These are phyloP conservation scores for Trichoderma semiorbis DNA, from an alignment of 2,329 filamentous ascomycete genomes.

Conservation along the genomic window DNA sequence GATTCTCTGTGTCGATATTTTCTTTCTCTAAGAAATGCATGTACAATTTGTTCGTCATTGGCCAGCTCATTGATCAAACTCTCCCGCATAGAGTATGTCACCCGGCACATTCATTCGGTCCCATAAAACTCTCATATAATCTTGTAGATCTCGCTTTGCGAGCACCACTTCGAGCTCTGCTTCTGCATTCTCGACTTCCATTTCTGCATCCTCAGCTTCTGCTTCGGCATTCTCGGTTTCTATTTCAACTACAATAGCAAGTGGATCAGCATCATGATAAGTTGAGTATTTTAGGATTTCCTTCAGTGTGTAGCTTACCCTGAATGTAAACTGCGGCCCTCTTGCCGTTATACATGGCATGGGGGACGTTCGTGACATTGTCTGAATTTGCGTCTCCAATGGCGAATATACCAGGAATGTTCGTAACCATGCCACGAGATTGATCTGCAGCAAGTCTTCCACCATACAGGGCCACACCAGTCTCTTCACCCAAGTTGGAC, in stretches of 20 bases:
- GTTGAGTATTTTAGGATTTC: not conserved
- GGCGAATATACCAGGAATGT: slow-evolving; percentile 52
- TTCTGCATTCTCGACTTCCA: slow-evolving; percentile 40
- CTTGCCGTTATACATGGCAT: slow-evolving; percentile 59
- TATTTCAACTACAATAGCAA: slow-evolving; percentile 35
- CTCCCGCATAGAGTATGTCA: slow-evolving; percentile 46
- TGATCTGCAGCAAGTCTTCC: slow-evolving; percentile 43
- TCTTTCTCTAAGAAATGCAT: not conserved
- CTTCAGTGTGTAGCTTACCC: slow-evolving; percentile 38
- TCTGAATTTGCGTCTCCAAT: slow-evolving; percentile 60
- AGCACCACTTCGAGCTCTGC: slow-evolving; percentile 31
- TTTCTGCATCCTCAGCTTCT: slow-evolving; percentile 29
- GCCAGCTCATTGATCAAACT: slow-evolving; percentile 32
- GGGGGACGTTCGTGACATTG: slow-evolving; percentile 57
- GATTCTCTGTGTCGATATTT: not conserved
- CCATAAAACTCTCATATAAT: slow-evolving; percentile 43
- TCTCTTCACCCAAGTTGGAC: slow-evolving; percentile 43
- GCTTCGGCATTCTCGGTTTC: slow-evolving; percentile 36
- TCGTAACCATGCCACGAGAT: slow-evolving; percentile 47
- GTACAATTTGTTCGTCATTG: not conserved
- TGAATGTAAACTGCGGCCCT: slow-evolving; percentile 55
- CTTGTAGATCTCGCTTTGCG: slow-evolving; percentile 24
- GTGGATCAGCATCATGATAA: not conserved
- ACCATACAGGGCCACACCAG: slow-evolving; percentile 45
- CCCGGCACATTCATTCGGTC: slow-evolving; percentile 40